Conservation (phyloP, 495 filamentous ascomycete genomes). For the Penicillium roqueforti region DNA sequence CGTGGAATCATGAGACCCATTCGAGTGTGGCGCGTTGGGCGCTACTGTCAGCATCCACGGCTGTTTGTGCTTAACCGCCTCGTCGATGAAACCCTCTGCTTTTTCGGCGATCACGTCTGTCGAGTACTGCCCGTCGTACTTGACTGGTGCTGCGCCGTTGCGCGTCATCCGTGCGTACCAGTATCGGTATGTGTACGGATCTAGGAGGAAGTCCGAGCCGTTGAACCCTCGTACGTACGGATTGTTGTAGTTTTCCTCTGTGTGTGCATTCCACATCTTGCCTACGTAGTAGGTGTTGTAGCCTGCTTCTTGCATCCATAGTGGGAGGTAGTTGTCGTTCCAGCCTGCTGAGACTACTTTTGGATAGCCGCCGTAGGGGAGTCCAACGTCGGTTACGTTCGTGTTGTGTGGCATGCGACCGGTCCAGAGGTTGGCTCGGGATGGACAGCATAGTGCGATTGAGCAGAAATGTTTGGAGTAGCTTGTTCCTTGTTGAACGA, state of each 20-base stretch:
- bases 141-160: conserved; percentile 48
- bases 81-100: conserved; percentile 54
- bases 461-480: conserved; percentile 51
- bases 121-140: conserved; percentile 50
- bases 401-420: conserved; percentile 24
- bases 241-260: conserved; percentile 51
- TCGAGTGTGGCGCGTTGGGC: conserved; percentile 58
- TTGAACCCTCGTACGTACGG: conserved; percentile 54
- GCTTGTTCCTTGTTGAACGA: conserved; percentile 13
- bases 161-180: conserved; percentile 55
- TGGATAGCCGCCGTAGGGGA: conserved; percentile 61
- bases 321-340: conserved; percentile 60
- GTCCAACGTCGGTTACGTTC: conserved; percentile 61
- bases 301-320: conserved; percentile 64
- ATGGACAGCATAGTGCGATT: conserved; percentile 54
- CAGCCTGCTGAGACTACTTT: conserved; percentile 58
- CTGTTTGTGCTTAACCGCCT: conserved; percentile 42
- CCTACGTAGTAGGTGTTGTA: conserved; percentile 69
- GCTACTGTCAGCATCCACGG: conserved; percentile 66
- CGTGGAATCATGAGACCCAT: conserved; percentile 18
- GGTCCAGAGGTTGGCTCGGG: conserved; percentile 50
- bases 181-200: conserved; percentile 67
- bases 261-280: conserved; percentile 64
- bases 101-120: conserved; percentile 60
- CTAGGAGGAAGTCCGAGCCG: conserved; percentile 57